Evolutionary conservation across 495 filamentous ascomycete species (phyloP), one percentile per base, ranked within the genome.

Genomic region (Podospora tetraspora): DNA sequence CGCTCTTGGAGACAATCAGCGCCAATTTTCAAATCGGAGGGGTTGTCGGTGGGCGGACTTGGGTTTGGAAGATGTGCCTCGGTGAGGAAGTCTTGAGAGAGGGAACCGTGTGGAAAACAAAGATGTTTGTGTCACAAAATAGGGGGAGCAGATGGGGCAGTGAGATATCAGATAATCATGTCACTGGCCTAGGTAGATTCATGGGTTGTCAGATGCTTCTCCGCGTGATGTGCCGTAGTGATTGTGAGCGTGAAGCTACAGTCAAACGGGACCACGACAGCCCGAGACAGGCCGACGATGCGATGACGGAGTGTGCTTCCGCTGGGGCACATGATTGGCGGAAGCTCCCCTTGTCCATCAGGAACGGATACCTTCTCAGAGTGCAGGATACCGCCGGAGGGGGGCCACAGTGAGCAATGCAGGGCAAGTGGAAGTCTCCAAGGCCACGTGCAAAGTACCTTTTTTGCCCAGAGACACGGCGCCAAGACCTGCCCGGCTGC

Each of bases 11-110:
- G 21, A 56, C n/a, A 62, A 68, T 52, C 66, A 66, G 62, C 66
- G 71, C 71, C 71, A 72, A 70, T 57, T 61, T 70, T 64, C 43
- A n/a, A 8, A 52, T n/a, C 16, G 16, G 43, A n/a, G 43, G 2
- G 43, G 43, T 52, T 52, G 19, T 52, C 43, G 43, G 32, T 12
- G 16, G 43, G 19, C 43, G 43, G 43, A 52, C 43, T 52, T 52
- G 43, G 6, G 43, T 16, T 1, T 52, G 43, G 43, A 52, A 52
- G 43, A 52, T n/a, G 19, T 52, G 43, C 7, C 16, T 43, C 13
- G 43, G 19, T 6, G 19, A 0, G 16, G 43, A 8, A 2, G 43
- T 32, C 1, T 32, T 32, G 30, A 27, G 30, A 12, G 9, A 32
- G 30, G 11, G 30, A 32, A 32, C 11, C 9, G 43, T 52, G 21